Base-by-base conservation (phyloP, 768 basidiomycete species). In the Tylopilus rubrobrunneus region DNA sequence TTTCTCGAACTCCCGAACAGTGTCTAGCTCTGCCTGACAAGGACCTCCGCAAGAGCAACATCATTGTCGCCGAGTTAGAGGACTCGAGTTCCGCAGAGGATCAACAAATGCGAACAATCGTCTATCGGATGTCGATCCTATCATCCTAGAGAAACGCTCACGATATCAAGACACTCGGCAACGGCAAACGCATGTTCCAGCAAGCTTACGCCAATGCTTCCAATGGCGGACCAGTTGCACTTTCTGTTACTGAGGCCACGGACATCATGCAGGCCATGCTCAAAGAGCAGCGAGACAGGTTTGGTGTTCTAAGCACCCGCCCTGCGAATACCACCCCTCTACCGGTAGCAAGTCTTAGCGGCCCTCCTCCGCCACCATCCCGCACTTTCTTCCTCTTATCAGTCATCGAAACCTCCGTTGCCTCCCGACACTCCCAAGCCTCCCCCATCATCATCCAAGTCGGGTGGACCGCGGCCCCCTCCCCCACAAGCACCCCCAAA, bases 91-190 rank as follows among this genome's bases (percentile, higher is more conserved):
- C 39, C 4, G 3, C 11, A 15, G 10, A 45, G 1, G 51, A 61
- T 17, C 59, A 57, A 23, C 59, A 57, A 21, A 51, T 60, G 59
- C 43, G 36, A 42, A 46, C 10, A 5, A 51, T 62, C 5, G 2
- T 86, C 51, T 52, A 64, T 7, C 54, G 74, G 14, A 70, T 86
- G 56, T 71, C 79, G 8, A 39, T 54, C 10, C 67, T 85, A 1
- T 70, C 74, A 5, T 78, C 78, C 1, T 87, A 86, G 86, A 86
- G 85, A 14, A 87, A 87, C 46, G 86, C 85, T 3, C 76, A 85
- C 7, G 86, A 87, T 56, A 74, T 86, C 63, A 71, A 78, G 48
- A 79, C 78, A 0, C 67, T 85, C n/a, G n/a, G n/a, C n/a, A n/a
- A n/a, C 5, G 67, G 80, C 0, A 52, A 61, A 40, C 54, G 47